Evolutionary conservation across 495 filamentous ascomycete genomes (phyloP).

Genomic region (Trichoderma gamsii): DNA sequence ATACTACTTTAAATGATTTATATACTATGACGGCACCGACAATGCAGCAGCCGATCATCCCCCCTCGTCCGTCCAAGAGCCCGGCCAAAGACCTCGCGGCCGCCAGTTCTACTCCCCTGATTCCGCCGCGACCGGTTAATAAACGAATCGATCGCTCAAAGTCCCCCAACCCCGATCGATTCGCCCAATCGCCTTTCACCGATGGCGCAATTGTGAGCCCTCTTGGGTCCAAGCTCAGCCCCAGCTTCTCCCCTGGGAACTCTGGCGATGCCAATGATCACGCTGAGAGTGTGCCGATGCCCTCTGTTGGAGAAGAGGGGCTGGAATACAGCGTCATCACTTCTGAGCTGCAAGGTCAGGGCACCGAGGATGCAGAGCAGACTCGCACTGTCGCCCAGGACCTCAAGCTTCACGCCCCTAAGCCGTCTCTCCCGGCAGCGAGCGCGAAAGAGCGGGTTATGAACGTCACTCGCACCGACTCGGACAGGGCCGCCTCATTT

Average conservation of each 20-base stretch:
- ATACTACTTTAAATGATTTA: constrained; percentile 1
- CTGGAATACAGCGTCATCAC: constrained; percentile 69
- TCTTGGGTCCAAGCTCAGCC: constrained; percentile 32
- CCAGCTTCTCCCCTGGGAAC: constrained; percentile 31
- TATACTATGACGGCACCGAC: constrained; percentile 35
- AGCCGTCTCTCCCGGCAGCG: constrained; percentile 69
- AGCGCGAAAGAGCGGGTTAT: constrained; percentile 76
- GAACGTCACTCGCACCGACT: constrained; percentile 83
- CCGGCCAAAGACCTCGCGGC: constrained; percentile 33
- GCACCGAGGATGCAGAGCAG: constrained; percentile 20
- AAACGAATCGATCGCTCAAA: constrained; percentile 66
- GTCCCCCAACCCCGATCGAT: constrained; percentile 71
- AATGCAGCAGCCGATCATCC: constrained; percentile 54
- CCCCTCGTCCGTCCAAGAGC: constrained; percentile 55
- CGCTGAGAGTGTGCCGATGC: constrained; percentile 72
- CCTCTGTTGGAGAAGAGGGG: constrained; percentile 83
- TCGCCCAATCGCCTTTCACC: constrained; percentile 81
- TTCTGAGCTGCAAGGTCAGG: background rate
- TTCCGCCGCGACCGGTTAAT: constrained; percentile 66
- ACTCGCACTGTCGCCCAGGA: constrained; percentile 70
- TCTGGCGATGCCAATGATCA: constrained; percentile 47
- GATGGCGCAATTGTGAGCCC: constrained; percentile 42
- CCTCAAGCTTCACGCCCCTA: constrained; percentile 85
- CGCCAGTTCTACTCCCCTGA: constrained; percentile 37
- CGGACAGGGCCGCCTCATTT: constrained; percentile 70